These are phyloP conservation scores for Solanum hybrid DNA, from an alignment of 305 asterid species.

Conservation along the genomic window DNA sequence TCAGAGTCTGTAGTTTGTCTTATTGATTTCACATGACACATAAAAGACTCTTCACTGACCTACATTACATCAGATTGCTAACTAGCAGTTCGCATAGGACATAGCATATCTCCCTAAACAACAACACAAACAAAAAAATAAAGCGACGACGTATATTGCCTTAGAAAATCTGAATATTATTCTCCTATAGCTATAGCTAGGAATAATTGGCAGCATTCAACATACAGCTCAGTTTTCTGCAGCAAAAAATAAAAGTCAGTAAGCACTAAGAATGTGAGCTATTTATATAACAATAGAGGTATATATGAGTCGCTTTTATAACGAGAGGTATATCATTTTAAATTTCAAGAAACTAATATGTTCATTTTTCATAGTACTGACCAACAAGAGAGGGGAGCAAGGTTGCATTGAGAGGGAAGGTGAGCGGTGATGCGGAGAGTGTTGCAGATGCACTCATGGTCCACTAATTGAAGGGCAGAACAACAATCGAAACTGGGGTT, in stretches of 20 bases:
- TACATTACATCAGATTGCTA: not conserved
- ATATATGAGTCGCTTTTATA: no score
- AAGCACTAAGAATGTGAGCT: not conserved
- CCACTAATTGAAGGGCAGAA: constrained; percentile 41
- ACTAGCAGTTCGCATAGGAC: not conserved
- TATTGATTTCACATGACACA: not conserved
- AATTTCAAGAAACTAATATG: not conserved
- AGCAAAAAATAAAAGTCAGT: not conserved
- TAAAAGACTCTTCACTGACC: constrained; percentile 6
- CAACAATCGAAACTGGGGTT: constrained; percentile 55
- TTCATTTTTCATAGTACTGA: not conserved
- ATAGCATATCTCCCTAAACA: not conserved
- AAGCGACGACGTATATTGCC: not conserved
- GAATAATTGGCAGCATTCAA: not conserved
- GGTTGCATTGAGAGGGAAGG: constrained; percentile 63
- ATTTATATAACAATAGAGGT: no score
- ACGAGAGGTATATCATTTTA: not conserved
- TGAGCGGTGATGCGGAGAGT: constrained; percentile 47
- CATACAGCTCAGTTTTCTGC: constrained; percentile 40
- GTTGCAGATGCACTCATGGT: constrained; percentile 54
- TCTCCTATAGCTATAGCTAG: not conserved
- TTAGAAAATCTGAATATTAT: constrained; percentile 5
- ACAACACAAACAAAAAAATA: not conserved
- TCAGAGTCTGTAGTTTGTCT: not conserved
- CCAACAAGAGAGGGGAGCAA: constrained; percentile 48